These are phyloP conservation scores for Plectosphaerella cucumerina DNA, from an alignment of 2,329 filamentous ascomycete species.

Conservation along the genomic window DNA sequence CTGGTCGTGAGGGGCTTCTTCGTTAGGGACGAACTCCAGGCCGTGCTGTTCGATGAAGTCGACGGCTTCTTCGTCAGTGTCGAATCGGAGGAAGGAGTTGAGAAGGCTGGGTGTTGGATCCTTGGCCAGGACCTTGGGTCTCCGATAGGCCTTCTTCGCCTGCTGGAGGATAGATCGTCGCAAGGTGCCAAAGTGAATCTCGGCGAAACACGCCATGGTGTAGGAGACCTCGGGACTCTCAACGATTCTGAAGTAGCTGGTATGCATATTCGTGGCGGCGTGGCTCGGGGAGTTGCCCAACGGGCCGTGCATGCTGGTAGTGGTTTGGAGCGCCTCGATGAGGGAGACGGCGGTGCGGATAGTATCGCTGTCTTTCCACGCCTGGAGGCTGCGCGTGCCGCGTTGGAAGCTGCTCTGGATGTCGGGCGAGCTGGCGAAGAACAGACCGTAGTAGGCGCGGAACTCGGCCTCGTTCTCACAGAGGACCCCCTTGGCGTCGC, in stretches of 20 bases:
- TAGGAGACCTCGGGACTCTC: constrained; percentile 56
- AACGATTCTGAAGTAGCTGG: constrained; percentile 57
- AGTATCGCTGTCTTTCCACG: constrained; percentile 51
- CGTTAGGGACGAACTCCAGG: constrained; percentile 42
- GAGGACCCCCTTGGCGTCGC: constrained; percentile 49
- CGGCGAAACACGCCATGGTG: constrained; percentile 66
- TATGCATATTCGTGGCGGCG: constrained; percentile 44
- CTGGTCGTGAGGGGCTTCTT: constrained; percentile 27
- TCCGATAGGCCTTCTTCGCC: constrained; percentile 50
- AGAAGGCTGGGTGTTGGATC: constrained; percentile 55
- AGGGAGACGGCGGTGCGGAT: constrained; percentile 60
- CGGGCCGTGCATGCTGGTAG: constrained; percentile 52
- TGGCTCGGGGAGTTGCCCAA: constrained; percentile 44
- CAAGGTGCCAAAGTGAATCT: constrained; percentile 61
- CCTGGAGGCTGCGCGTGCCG: constrained; percentile 47
- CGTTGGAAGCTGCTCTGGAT: constrained; percentile 49
- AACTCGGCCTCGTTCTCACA: constrained; percentile 65
- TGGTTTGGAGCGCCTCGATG: constrained; percentile 56
- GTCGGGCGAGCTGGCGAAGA: constrained; percentile 55
- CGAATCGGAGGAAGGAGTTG: constrained; percentile 60
- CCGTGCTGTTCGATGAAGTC: constrained; percentile 58
- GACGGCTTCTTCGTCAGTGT: constrained; percentile 62
- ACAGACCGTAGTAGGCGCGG: constrained; percentile 59
- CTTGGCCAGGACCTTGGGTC: constrained; percentile 52
- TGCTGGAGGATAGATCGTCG: constrained; percentile 55